phyloP scores from a whole-genome alignment of 768 basidiomycete genomes.

The Russula lepida region DNA sequence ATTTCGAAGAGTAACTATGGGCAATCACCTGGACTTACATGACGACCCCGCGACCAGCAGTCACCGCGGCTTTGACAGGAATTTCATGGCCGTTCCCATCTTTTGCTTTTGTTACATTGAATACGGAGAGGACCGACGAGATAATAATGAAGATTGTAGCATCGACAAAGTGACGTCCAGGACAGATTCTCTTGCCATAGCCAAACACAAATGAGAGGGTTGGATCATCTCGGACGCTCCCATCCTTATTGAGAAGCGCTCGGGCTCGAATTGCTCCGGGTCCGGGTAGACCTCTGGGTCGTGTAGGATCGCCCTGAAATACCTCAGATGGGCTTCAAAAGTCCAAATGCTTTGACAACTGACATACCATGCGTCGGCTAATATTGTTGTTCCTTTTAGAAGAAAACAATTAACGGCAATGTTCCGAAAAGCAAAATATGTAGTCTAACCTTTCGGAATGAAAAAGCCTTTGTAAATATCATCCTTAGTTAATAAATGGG shows the following conservation, averaged over 20 bases:
- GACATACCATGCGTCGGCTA: conserved; percentile 25
- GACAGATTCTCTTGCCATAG: not conserved
- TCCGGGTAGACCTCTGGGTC: conserved; percentile 10
- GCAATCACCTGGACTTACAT: not conserved
- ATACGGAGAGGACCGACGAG: not conserved
- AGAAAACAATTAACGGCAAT: not conserved
- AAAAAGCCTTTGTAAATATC: conserved; percentile 24
- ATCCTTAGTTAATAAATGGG: conserved; percentile 23
- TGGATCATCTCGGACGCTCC: not conserved
- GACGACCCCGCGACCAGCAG: not conserved
- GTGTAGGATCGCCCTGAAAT: conserved; percentile 12
- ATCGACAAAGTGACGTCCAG: not conserved
- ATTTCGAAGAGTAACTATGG: not conserved
- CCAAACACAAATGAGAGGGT: not conserved
- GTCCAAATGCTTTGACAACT: not conserved
- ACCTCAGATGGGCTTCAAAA: not conserved
- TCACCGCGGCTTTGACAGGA: not conserved
- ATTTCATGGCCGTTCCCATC: not conserved
- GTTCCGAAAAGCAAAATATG: not conserved
- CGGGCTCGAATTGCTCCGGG: conserved; percentile 14
- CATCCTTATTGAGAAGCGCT: conserved; percentile 14
- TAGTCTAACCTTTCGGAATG: conserved; percentile 24
- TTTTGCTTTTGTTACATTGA: not conserved
- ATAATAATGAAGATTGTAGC: not conserved
- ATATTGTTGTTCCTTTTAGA: conserved; percentile 13